Evolutionary conservation across 495 filamentous ascomycete genomes (phyloP).

Genomic region (Penicillium alfredii): DNA sequence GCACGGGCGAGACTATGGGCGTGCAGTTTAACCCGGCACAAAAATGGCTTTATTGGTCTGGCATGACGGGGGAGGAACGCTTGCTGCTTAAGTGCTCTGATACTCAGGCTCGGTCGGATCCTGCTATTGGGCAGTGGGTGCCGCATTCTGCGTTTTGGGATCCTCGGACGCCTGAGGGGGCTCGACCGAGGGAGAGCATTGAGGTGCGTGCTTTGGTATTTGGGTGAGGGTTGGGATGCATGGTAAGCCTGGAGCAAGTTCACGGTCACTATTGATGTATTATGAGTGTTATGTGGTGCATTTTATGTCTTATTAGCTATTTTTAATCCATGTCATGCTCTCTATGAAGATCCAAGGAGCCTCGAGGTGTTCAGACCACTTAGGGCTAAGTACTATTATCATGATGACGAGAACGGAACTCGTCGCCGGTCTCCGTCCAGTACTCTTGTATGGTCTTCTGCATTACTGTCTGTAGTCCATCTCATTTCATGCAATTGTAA

Average conservation of each 20-base stretch:
- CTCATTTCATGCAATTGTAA: too few species aligned
- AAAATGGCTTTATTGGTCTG: constrained; percentile 74
- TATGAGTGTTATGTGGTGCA: too few species aligned
- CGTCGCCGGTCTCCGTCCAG: constrained; percentile 1
- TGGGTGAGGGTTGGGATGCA: constrained; percentile 47
- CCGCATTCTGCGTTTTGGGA: constrained; percentile 82
- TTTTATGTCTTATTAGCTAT: too few species aligned
- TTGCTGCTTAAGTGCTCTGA: constrained; percentile 82
- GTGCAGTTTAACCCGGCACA: constrained; percentile 54
- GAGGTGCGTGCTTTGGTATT: constrained; percentile 82
- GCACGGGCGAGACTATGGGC: constrained; percentile 70
- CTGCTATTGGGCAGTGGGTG: constrained; percentile 56
- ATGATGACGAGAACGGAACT: constrained; percentile 14
- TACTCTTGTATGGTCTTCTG: too few species aligned
- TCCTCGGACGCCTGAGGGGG: constrained; percentile 55
- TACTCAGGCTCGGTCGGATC: constrained; percentile 37
- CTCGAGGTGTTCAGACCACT: too few species aligned
- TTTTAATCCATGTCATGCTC: too few species aligned
- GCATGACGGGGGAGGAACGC: constrained; percentile 68
- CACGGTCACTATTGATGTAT: too few species aligned
- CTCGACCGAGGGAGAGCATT: constrained; percentile 69
- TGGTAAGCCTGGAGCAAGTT: too few species aligned
- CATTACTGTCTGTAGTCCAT: too few species aligned
- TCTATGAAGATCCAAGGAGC: too few species aligned
- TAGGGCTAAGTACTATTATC: constrained; percentile 10